These are phyloP conservation scores for Phyllosticta citriasiana DNA, from an alignment of 2,329 filamentous ascomycete genomes.

Conservation along the genomic window DNA sequence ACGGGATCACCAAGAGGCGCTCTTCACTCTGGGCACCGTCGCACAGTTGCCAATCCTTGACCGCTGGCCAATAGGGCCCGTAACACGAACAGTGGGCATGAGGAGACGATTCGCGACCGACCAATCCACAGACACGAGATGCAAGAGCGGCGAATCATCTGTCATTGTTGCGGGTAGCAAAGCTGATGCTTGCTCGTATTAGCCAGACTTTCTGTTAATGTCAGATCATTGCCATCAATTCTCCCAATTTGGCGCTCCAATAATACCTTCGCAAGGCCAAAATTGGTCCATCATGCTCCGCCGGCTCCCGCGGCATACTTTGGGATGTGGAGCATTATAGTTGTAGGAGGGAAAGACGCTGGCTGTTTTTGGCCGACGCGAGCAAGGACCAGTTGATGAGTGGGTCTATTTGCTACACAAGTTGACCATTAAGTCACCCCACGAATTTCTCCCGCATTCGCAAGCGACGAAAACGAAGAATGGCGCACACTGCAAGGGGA, in stretches of 20 bases:
- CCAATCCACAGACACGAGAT: background rate
- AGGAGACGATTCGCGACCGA: background rate
- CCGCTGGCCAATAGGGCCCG: background rate
- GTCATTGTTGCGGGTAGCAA: background rate
- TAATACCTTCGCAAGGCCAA: background rate
- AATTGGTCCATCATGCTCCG: background rate
- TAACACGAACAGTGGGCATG: background rate
- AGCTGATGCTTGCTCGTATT: background rate
- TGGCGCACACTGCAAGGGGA: no score
- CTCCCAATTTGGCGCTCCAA: background rate
- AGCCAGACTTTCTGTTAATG: background rate
- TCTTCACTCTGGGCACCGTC: background rate
- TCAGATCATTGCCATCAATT: background rate
- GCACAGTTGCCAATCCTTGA: background rate
- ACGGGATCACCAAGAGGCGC: background rate
- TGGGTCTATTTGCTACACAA: no score
- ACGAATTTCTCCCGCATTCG: no score
- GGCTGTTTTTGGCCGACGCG: background rate
- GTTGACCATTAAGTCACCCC: no score
- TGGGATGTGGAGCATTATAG: background rate
- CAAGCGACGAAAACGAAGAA: no score
- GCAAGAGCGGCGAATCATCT: background rate
- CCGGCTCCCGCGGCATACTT: background rate
- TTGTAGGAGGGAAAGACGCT: background rate
- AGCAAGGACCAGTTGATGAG: no score